Base-by-base conservation (phyloP, 306 rosid genomes). In the Urtica urens region DNA sequence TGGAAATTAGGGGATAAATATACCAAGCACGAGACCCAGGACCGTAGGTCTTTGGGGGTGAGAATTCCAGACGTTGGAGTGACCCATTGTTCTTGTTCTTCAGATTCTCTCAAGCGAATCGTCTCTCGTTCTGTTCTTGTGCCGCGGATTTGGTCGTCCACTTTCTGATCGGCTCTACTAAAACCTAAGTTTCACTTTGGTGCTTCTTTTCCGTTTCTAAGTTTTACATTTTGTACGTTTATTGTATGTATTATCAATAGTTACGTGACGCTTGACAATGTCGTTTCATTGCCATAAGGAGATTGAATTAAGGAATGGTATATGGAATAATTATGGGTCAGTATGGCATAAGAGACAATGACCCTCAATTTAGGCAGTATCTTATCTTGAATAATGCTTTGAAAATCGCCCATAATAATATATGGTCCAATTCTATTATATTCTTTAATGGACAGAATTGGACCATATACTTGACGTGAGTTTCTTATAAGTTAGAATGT, bases 21-120 rank as follows among this genome's bases (percentile, higher is more conserved):
- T 38, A 71, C 78, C 78, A 76, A 20, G 72, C 33, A 10, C 75
- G 75, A 57, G 82, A 76, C 18, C 82, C 82, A 15, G 75, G 82
- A 20, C 78, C 78, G 19, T 76, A 76, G 54, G 26, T 71, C 63
- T 76, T 76, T 0, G 82, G 75, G 35, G 75, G 35, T 76, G 78
- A 18, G 78, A 71, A 29, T 67, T 71, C 78, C 82, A 71, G 3
- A 76, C 70, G 41, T 76, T 72, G 1, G 82, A 53, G 27, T 72
- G 82, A 0, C 82, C 82, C 78, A 72, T 71, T 27, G 40, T 64
- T 47, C 40, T 22, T 38, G 31, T n/a, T 38, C 51, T 46, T 3
- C 4, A 20, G 29, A 28, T 13, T 52, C 57, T 49, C 13, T 45
- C 7, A 44, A 44, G 6, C 49, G n/a, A n/a, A 31, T 31, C 10